phyloP scores from a whole-genome alignment of 2,329 filamentous ascomycete genomes.

The Hymenoscyphus fructigenus region DNA sequence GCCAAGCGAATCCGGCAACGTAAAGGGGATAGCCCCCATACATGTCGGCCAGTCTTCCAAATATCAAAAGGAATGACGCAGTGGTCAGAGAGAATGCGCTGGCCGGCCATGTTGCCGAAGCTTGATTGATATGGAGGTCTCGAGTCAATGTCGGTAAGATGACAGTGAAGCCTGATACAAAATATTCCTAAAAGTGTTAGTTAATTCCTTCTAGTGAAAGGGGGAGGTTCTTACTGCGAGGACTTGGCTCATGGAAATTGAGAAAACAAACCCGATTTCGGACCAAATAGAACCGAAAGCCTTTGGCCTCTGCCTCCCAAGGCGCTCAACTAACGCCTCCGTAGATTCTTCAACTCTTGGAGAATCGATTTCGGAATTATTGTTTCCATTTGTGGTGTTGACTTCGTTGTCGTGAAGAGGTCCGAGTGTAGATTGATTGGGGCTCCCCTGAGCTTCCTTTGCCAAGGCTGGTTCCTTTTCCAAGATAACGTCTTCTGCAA shows the following conservation, averaged over 20 bases:
- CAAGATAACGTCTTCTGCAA: background rate
- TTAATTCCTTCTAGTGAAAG: background rate
- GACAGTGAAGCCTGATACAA: slow-evolving; percentile 72
- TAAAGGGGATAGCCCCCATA: slow-evolving; percentile 63
- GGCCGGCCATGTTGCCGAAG: slow-evolving; percentile 61
- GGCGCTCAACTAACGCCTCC: slow-evolving; percentile 46
- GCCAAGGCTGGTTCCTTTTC: background rate
- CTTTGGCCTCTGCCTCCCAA: slow-evolving; percentile 57
- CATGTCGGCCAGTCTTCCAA: slow-evolving; percentile 61
- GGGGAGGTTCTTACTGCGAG: slow-evolving; percentile 44
- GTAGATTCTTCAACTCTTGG: slow-evolving; percentile 30
- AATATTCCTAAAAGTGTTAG: slow-evolving; percentile 51
- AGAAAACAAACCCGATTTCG: slow-evolving; percentile 60
- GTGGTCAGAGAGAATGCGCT: slow-evolving; percentile 59
- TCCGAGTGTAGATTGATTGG: background rate
- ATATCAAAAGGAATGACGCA: slow-evolving; percentile 59
- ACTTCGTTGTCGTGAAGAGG: background rate
- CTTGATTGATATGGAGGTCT: slow-evolving; percentile 62
- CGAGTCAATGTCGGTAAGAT: slow-evolving; percentile 65
- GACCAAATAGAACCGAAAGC: slow-evolving; percentile 51
- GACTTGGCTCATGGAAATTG: slow-evolving; percentile 58
- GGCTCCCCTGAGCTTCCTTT: too few relatives aligned
- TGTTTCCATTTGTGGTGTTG: slow-evolving; percentile 17
- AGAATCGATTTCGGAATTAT: slow-evolving; percentile 8
- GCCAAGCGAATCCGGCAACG: slow-evolving; percentile 60